phyloP scores from a whole-genome alignment of 768 basidiomycete species.

The Pleurotus eryngii region DNA sequence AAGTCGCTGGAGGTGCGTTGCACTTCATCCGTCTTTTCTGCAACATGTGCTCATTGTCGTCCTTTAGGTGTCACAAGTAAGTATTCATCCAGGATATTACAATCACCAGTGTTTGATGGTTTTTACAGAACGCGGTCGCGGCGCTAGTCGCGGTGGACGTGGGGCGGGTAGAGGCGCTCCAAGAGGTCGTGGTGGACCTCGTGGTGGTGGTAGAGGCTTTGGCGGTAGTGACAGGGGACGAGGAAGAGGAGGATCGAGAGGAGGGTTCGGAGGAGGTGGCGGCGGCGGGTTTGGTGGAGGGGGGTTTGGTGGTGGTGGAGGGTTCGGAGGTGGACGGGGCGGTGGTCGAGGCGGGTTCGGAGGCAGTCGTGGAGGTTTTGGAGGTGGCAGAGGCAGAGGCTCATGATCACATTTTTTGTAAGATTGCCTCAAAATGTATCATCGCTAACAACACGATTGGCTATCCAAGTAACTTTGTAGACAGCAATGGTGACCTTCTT shows the following conservation, averaged over 20 bases:
- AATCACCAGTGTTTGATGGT: conserved; percentile 7
- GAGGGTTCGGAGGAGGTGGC: background rate
- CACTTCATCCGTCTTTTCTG: conserved; percentile 10
- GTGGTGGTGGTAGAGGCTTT: background rate
- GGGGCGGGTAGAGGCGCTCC: conserved; percentile 25
- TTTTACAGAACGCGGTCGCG: conserved; percentile 40
- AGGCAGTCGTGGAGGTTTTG: conserved; percentile 27
- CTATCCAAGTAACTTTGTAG: too few relatives aligned
- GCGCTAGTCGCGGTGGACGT: conserved; percentile 32
- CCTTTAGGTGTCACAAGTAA: conserved; percentile 48
- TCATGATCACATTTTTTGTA: too few relatives aligned
- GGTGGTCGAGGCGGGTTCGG: conserved; percentile 29
- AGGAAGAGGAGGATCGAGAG: background rate
- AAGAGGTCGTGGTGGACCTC: conserved; percentile 26
- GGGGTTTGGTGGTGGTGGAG: background rate
- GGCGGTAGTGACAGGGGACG: background rate
- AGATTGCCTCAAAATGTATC: too few relatives aligned
- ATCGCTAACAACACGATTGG: too few relatives aligned
- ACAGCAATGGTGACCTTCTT: too few relatives aligned
- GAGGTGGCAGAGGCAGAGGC: conserved; percentile 23
- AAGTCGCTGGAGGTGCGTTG: conserved; percentile 61
- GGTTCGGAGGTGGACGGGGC: background rate
- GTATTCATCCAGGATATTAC: conserved; percentile 15
- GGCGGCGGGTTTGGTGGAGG: conserved; percentile 3
- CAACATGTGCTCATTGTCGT: conserved; percentile 1